phyloP scores from a whole-genome alignment of 2,329 filamentous ascomycete genomes.

The Clonostachys chloroleuca region DNA sequence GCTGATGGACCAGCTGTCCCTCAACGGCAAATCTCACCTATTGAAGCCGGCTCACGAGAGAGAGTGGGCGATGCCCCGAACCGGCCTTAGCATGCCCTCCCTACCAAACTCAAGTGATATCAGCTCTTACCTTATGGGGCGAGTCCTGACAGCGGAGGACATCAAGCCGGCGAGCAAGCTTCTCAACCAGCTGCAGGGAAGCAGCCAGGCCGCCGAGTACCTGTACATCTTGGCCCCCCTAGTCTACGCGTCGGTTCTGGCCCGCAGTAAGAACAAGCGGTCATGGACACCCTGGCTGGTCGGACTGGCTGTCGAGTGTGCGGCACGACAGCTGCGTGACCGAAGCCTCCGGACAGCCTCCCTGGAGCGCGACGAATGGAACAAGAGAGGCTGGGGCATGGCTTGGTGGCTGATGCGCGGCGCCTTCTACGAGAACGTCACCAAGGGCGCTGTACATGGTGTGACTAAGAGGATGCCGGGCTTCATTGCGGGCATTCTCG shows the following conservation, averaged over 20 bases:
- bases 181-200: constrained; percentile 75
- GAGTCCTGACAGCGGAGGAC: constrained; percentile 91
- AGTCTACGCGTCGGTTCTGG: constrained; percentile 77
- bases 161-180: constrained; percentile 88
- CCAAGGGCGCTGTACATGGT: constrained; percentile 67
- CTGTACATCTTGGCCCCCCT: constrained; percentile 88
- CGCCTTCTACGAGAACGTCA: constrained; percentile 93
- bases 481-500: constrained; percentile 78
- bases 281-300: constrained; percentile 92
- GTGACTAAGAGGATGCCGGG: constrained; percentile 74
- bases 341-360: constrained; percentile 77
- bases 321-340: constrained; percentile 76
- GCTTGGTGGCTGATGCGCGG: constrained; percentile 96
- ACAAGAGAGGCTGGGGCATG: constrained; percentile 82
- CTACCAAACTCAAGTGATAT: constrained; percentile 80
- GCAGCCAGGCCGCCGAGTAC: constrained; percentile 75
- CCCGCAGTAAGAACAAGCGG: constrained; percentile 66
- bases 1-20: constrained; percentile 32
- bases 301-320: constrained; percentile 80
- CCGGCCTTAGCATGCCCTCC: constrained; percentile 77
- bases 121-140: constrained; percentile 79
- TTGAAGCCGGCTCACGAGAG: constrained; percentile 37
- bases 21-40: constrained; percentile 11
- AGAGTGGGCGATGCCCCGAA: constrained; percentile 92
- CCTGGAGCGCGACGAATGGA: constrained; percentile 86